Conservation (phyloP, 768 basidiomycete species). For the Suillus placidus region DNA sequence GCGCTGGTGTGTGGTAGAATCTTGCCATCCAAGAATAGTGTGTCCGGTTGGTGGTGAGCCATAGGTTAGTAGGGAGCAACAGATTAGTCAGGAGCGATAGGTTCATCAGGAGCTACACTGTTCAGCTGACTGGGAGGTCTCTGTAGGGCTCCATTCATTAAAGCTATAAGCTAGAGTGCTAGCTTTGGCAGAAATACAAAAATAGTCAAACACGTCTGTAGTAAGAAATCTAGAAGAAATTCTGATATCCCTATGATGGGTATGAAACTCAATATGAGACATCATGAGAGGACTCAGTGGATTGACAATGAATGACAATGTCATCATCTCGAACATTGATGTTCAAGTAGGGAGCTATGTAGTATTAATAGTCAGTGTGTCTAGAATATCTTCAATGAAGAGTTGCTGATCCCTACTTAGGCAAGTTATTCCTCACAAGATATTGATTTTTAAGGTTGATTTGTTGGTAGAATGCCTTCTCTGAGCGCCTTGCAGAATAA, state of each 20-base stretch:
- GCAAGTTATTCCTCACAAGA: background rate
- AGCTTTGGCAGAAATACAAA: no score
- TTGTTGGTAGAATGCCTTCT: slow-evolving; percentile 41
- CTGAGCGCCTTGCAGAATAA: slow-evolving; percentile 21
- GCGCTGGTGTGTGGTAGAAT: no score
- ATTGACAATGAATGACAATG: background rate
- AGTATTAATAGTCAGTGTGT: background rate
- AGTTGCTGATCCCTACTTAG: slow-evolving; percentile 10
- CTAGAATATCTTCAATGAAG: slow-evolving; percentile 3
- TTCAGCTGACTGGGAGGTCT: no score
- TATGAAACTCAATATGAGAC: background rate
- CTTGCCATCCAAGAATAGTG: no score
- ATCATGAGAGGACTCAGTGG: background rate
- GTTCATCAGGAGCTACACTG: no score
- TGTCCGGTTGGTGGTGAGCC: no score
- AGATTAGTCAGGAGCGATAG: no score
- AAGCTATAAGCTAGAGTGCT: no score
- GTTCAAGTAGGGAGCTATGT: background rate
- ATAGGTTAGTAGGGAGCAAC: no score
- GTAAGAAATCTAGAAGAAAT: no score
- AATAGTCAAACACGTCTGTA: no score
- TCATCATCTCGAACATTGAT: background rate
- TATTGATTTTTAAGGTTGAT: background rate
- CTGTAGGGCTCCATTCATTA: no score
- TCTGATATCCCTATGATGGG: background rate